A percentile compares a stretch with the other conserved stretches of the same genome.
phyloP scores from a whole-genome alignment of 805 yeast genomes.

The Ogataea paradorogensis region DNA sequence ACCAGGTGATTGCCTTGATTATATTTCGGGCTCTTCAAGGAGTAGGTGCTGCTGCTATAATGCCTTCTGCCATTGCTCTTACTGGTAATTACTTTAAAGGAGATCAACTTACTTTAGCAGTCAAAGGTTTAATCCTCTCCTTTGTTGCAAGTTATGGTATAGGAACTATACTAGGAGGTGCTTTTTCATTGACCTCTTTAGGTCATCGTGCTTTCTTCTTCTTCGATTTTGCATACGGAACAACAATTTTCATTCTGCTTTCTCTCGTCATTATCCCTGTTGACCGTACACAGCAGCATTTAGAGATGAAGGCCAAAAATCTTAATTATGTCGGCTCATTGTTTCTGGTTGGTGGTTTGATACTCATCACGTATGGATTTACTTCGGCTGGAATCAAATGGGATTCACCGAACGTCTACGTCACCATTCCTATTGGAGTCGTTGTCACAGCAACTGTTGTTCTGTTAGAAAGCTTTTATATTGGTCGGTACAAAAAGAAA shows the following conservation, averaged over 20 bases:
- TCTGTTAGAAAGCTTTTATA: slow-evolving; percentile 31
- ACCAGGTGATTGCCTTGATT: slow-evolving; percentile 35
- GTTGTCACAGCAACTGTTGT: slow-evolving; percentile 28
- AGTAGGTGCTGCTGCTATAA: slow-evolving; percentile 38
- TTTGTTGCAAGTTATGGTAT: slow-evolving; percentile 33
- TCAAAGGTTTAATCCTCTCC: slow-evolving; percentile 18
- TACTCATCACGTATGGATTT: slow-evolving; percentile 42
- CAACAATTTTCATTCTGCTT: slow-evolving; percentile 19
- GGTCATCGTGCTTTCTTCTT: slow-evolving; percentile 42
- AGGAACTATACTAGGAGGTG: slow-evolving; percentile 45
- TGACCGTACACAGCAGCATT: slow-evolving; percentile 26
- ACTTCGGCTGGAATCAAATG: slow-evolving; percentile 45
- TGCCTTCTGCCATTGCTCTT: slow-evolving; percentile 33
- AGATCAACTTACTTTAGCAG: slow-evolving; percentile 13
- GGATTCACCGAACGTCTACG: slow-evolving; percentile 40
- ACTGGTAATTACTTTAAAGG: slow-evolving; percentile 26
- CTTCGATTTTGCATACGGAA: slow-evolving; percentile 34
- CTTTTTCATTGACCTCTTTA: slow-evolving; percentile 34
- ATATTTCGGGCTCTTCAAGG: slow-evolving; percentile 47
- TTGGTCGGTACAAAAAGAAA: slow-evolving; percentile 11
- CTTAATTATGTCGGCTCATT: slow-evolving; percentile 31
- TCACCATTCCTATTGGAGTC: slow-evolving; percentile 40
- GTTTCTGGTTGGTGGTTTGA: slow-evolving; percentile 35
- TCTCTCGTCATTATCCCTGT: slow-evolving; percentile 29
- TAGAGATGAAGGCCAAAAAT: slow-evolving; percentile 23